phyloP scores from a whole-genome alignment of 768 basidiomycete species.

The Lentinula sp. region DNA sequence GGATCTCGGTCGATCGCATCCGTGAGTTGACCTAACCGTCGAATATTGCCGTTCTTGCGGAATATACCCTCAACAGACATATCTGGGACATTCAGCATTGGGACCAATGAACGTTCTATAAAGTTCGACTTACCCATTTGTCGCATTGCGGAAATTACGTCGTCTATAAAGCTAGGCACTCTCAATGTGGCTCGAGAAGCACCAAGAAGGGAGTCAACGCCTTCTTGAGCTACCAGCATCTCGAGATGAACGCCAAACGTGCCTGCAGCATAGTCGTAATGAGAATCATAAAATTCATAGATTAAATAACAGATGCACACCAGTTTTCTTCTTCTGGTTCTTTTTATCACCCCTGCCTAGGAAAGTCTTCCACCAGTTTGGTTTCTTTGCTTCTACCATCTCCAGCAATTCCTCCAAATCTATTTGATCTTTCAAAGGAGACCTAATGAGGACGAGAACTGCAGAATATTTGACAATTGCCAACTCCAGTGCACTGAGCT shows the following conservation, averaged over 20 bases:
- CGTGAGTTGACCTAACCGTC: conserved; percentile 83
- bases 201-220: conserved; percentile 91
- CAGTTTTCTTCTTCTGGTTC: conserved; percentile 88
- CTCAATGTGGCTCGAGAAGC: conserved; percentile 79
- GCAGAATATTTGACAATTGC: conserved; percentile 92
- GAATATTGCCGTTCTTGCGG: conserved; percentile 96
- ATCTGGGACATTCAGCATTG: conserved; percentile 35
- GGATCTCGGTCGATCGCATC: conserved; percentile 96
- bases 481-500: conserved; percentile 77
- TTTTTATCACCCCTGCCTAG: conserved; percentile 83
- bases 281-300: background rate
- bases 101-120: background rate
- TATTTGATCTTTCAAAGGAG: conserved; percentile 73
- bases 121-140: conserved; percentile 79
- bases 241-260: conserved; percentile 94
- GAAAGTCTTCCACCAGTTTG: conserved; percentile 91
- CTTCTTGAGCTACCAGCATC: conserved; percentile 87
- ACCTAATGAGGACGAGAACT: conserved; percentile 71
- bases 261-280: conserved; percentile 37
- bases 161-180: conserved; percentile 97
- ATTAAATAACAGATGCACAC: conserved; percentile 28
- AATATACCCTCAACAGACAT: conserved; percentile 99
- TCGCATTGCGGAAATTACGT: conserved; percentile 96
- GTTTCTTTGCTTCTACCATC: conserved; percentile 88
- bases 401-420: conserved; percentile 93